Conservation (phyloP, 2,329 filamentous ascomycete species). For the Aspergillus costaricaensis region DNA sequence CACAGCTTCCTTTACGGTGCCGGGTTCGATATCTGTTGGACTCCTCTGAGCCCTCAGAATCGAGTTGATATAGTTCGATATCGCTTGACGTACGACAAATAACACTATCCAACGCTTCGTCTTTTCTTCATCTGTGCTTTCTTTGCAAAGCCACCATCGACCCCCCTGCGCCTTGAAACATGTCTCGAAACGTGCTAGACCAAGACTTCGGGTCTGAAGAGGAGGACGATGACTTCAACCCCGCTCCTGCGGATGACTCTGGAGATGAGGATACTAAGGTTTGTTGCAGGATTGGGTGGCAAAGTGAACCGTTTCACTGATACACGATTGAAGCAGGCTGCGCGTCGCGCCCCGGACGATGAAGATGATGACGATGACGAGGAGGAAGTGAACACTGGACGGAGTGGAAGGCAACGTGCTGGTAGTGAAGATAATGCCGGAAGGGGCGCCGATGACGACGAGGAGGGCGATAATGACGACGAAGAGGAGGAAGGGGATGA, state of each 20-base stretch:
- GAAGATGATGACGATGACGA: slow-evolving; percentile 52
- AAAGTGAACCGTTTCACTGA: slow-evolving; percentile 22
- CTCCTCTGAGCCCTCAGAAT: not conserved
- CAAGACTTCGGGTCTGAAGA: slow-evolving; percentile 61
- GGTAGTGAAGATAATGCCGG: slow-evolving; percentile 42
- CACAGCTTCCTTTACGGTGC: not conserved
- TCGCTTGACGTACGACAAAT: not conserved
- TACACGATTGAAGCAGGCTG: slow-evolving; percentile 25
- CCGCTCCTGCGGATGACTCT: slow-evolving; percentile 70
- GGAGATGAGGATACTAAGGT: slow-evolving; percentile 64
- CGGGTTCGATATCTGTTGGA: not conserved
- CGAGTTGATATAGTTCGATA: not conserved
- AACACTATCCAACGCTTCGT: not conserved
- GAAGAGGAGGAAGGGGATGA: slow-evolving; percentile 43
- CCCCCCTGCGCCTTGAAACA: slow-evolving; percentile 15
- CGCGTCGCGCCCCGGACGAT: slow-evolving; percentile 29
- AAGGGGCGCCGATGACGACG: slow-evolving; percentile 48
- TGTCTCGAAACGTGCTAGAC: slow-evolving; percentile 50
- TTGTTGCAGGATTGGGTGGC: slow-evolving; percentile 17
- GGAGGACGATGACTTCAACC: slow-evolving; percentile 89
- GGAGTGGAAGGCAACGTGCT: slow-evolving; percentile 17
- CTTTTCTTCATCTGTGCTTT: not conserved
- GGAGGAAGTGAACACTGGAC: slow-evolving; percentile 42
- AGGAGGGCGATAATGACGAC: slow-evolving; percentile 35
- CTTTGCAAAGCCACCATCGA: not conserved